Base-by-base conservation (phyloP, 176 grass and related monocot species). In the Rhynchospora tenuis region DNA sequence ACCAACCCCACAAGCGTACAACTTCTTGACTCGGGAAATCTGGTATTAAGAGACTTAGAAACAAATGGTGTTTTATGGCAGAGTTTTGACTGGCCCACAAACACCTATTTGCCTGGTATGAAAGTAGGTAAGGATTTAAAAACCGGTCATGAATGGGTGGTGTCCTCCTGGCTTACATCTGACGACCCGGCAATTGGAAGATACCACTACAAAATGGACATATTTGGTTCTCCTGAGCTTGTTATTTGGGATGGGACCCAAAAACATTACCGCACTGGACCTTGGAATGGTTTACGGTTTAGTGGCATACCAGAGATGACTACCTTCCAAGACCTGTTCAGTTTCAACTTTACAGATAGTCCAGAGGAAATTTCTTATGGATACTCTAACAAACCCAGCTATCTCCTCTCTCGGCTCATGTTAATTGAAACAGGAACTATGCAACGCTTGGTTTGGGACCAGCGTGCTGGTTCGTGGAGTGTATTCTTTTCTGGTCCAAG, bases 241-340 rank as follows among this genome's bases (percentile, higher is more conserved):
- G 10, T 76, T 84, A 0, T 52, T 11, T 87, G 88, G 88, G 11
- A 80, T 3, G 63, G 64, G 4, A 48, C 43, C 7, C 72, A 6
- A 2, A 73, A 33, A 33, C 46, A 58, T 48, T 87, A 88, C 73
- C 82, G 55, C 0, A 68, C 1, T 4, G 90, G 92, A 9, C 86
- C 91, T 6, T 87, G 88, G 27, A 58, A 88, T 59, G 93, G 93
- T 13, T 23, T 83, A 3, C 80, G 84, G 66, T 92, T 95, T 86
- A 92, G 88, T 20, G 86, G 86, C 28, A 59, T 84, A 15, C 88
- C 93, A 2, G 90, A 90, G 81, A 92, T 84, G 88, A 29, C 59
- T 24, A 87, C 87, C 38, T 94, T 85, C 78, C n/a, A 61, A 0
- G 38, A 87, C 48, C 82, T 68, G 3, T 88, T 89, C 52, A 20